These are phyloP conservation scores for Annona cherimola DNA, from an alignment of 164 flowering plant species.

Conservation along the genomic window DNA sequence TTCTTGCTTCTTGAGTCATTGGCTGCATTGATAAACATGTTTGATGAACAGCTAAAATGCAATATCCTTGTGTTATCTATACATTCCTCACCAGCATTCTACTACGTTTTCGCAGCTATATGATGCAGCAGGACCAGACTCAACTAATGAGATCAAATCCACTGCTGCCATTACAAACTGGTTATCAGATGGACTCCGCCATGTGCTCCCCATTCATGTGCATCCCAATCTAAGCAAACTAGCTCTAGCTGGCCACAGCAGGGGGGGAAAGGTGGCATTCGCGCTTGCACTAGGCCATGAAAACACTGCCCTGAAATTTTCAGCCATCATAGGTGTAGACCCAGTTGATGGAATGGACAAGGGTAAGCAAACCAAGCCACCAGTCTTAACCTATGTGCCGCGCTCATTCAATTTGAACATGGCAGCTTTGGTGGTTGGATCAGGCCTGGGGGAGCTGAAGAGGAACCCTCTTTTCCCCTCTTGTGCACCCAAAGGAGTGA, in stretches of 20 bases:
- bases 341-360: slow-evolving; percentile 87
- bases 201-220: slow-evolving; percentile 43
- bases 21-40: neutral
- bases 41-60: neutral
- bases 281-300: slow-evolving; percentile 49
- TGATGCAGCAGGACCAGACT: slow-evolving; percentile 45
- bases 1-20: neutral
- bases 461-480: slow-evolving; percentile 66
- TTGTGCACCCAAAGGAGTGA: slow-evolving; percentile 83
- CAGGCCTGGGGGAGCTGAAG: slow-evolving; percentile 61
- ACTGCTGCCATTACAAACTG: slow-evolving; percentile 51
- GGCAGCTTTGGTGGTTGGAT: slow-evolving; percentile 64
- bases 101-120: slow-evolving; percentile 36
- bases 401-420: slow-evolving; percentile 53
- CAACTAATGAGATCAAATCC: slow-evolving; percentile 48
- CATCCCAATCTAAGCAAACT: slow-evolving; percentile 42
- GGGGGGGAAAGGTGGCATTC: slow-evolving; percentile 84
- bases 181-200: slow-evolving; percentile 44
- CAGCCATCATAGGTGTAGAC: slow-evolving; percentile 81
- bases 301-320: slow-evolving; percentile 33
- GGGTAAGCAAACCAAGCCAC: slow-evolving; percentile 75
- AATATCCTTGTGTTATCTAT: no score
- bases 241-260: slow-evolving; percentile 70
- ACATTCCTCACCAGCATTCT: neutral
- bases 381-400: slow-evolving; percentile 69